These are phyloP conservation scores for Trichodelitschia bisporula DNA, from an alignment of 495 filamentous ascomycete species.

Conservation along the genomic window DNA sequence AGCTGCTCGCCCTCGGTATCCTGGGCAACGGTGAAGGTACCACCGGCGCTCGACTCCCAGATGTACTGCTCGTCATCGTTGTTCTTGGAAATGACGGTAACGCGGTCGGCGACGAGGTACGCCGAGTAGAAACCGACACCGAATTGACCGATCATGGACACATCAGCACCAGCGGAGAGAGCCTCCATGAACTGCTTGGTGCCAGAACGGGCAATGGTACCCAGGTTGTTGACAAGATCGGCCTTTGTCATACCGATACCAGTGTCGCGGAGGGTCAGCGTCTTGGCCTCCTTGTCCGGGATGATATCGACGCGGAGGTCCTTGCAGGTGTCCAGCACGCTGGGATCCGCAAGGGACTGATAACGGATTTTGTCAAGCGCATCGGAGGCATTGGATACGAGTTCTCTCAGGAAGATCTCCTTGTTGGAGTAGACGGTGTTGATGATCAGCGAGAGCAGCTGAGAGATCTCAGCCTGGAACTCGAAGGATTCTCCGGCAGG, in stretches of 20 bases:
- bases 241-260: constrained; percentile 99
- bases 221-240: constrained; percentile 98
- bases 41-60: constrained; percentile 95
- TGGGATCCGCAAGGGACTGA: constrained; percentile 86
- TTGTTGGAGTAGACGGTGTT: constrained; percentile 99
- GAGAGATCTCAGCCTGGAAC: constrained; percentile 99
- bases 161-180: constrained; percentile 90
- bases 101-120: constrained; percentile 92
- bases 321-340: constrained; percentile 88
- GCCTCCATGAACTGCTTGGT: constrained; percentile 99
- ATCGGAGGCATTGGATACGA: constrained; percentile 95
- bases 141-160: constrained; percentile 99
- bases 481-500: constrained; percentile 67
- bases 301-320: constrained; percentile 97
- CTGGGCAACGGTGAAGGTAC: constrained; percentile 80
- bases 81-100: constrained; percentile 90
- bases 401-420: constrained; percentile 96
- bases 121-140: constrained; percentile 99
- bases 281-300: constrained; percentile 89
- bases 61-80: constrained; percentile 99
- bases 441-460: constrained; percentile 97
- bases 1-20: constrained; percentile 81
- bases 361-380: constrained; percentile 99
- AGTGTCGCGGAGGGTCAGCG: constrained; percentile 84
- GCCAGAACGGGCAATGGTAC: constrained; percentile 94